Evolutionary conservation across 2,329 filamentous ascomycete genomes (phyloP).

Genomic region (Monosporascus sp.): DNA sequence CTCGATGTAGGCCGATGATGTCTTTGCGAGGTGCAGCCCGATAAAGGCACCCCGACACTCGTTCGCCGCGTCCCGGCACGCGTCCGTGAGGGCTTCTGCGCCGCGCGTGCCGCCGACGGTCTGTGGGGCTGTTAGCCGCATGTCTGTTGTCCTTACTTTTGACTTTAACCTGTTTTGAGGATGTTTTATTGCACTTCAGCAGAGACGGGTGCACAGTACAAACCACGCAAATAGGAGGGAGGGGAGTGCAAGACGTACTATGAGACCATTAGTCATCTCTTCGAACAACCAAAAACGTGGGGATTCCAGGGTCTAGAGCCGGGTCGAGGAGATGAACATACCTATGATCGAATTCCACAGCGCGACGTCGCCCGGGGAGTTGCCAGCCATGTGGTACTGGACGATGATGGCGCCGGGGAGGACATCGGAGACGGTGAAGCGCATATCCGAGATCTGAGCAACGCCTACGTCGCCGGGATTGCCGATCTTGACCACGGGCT

Average conservation of each 20-base stretch:
- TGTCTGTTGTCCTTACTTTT: too few species aligned
- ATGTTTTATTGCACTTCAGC: too few species aligned
- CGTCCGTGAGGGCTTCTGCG: constrained; percentile 19
- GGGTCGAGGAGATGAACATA: too few species aligned
- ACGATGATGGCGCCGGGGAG: constrained; percentile 57
- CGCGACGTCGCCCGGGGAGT: constrained; percentile 25
- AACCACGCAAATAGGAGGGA: background rate
- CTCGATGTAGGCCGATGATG: constrained; percentile 47
- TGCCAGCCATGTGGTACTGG: constrained; percentile 33
- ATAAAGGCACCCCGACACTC: constrained; percentile 40
- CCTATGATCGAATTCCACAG: constrained; percentile 30
- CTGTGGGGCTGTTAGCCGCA: background rate
- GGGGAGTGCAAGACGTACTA: background rate
- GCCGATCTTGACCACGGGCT: constrained; percentile 55
- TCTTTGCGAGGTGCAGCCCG: constrained; percentile 41
- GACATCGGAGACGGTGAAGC: constrained; percentile 56
- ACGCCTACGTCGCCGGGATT: constrained; percentile 50
- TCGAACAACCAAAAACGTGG: too few species aligned
- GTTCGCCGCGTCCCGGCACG: constrained; percentile 25
- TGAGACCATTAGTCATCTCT: background rate
- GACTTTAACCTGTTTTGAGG: too few species aligned
- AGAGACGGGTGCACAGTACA: too few species aligned
- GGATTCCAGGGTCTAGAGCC: too few species aligned
- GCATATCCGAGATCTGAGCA: constrained; percentile 61
- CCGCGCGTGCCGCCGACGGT: constrained; percentile 33